Conservation (phyloP, 352 stramenopile genomes). For the Phytophthora sp. region DNA sequence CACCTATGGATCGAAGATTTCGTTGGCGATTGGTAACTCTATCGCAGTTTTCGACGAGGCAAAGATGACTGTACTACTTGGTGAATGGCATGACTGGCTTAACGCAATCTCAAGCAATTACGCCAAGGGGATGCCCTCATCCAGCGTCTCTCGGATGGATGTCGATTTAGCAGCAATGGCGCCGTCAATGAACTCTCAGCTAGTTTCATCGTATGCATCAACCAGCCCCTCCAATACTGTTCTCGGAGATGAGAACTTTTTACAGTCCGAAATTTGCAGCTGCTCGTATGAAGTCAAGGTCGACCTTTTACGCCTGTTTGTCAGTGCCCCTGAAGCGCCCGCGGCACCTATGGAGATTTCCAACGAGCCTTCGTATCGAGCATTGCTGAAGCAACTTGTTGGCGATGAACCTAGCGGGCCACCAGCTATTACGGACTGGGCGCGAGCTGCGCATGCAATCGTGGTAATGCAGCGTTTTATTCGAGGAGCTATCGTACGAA, state of each 20-base stretch:
- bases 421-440: constrained; percentile 68
- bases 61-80: constrained; percentile 70
- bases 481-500: constrained; percentile 72
- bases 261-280: constrained; percentile 37
- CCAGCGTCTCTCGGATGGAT: constrained; percentile 28
- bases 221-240: constrained; percentile 44
- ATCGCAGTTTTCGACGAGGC: constrained; percentile 74
- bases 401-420: constrained; percentile 55
- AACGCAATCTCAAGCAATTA: constrained; percentile 62
- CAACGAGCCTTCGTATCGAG: constrained; percentile 74
- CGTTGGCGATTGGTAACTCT: constrained; percentile 65
- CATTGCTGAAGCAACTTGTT: constrained; percentile 76
- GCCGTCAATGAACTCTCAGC: constrained; percentile 30
- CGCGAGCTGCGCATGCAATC: constrained; percentile 72
- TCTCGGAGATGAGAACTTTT: constrained; percentile 31
- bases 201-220: constrained; percentile 43
- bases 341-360: constrained; percentile 26
- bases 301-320: constrained; percentile 69
- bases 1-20: constrained; percentile 81
- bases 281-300: constrained; percentile 82
- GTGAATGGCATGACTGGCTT: constrained; percentile 70
- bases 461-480: constrained; percentile 84
- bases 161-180: constrained; percentile 17
- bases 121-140: constrained; percentile 24
- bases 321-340: constrained; percentile 60